Evolutionary conservation across 1,139 yeast species (phyloP).

Genomic region (Taiozyma sp.): DNA sequence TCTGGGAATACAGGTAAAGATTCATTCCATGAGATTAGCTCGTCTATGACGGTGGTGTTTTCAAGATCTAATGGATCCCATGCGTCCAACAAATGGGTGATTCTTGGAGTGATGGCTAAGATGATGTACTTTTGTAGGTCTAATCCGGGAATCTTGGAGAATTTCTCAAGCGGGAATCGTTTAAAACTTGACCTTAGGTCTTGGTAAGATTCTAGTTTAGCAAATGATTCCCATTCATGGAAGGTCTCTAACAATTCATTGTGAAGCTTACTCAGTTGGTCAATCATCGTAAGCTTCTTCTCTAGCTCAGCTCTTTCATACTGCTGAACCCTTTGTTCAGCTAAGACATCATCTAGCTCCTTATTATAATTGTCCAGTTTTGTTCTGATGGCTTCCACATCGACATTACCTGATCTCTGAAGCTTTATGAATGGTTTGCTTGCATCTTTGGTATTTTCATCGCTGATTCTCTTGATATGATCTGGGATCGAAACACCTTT

Average conservation of each 20-base stretch:
- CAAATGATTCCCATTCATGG: not conserved
- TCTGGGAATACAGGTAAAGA: constrained; percentile 12
- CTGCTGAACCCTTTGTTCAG: constrained; percentile 4
- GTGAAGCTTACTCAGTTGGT: not conserved
- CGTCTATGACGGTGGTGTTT: constrained; percentile 16
- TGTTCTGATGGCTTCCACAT: constrained; percentile 18
- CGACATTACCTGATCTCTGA: constrained; percentile 12
- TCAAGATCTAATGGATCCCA: constrained; percentile 39
- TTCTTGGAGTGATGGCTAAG: constrained; percentile 26
- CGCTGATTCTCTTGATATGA: constrained; percentile 14
- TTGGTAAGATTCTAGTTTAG: not conserved
- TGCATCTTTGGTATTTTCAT: constrained; percentile 6
- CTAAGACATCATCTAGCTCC: constrained; percentile 11
- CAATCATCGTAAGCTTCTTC: not conserved
- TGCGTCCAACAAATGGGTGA: constrained; percentile 20
- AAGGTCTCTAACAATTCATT: not conserved
- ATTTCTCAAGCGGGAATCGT: not conserved
- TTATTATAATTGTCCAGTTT: constrained; percentile 21
- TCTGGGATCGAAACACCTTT: constrained; percentile 34
- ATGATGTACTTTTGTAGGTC: constrained; percentile 27
- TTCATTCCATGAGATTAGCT: constrained; percentile 24
- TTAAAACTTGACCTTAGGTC: not conserved
- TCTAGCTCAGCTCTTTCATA: constrained; percentile 3
- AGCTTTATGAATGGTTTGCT: constrained; percentile 14
- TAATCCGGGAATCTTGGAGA: constrained; percentile 1